Percentiles rank a stretch among this genome's conserved stretches.
These are phyloP conservation scores for Kazachstania psychrophila DNA, from an alignment of 805 yeast genomes.

Conservation along the genomic window DNA sequence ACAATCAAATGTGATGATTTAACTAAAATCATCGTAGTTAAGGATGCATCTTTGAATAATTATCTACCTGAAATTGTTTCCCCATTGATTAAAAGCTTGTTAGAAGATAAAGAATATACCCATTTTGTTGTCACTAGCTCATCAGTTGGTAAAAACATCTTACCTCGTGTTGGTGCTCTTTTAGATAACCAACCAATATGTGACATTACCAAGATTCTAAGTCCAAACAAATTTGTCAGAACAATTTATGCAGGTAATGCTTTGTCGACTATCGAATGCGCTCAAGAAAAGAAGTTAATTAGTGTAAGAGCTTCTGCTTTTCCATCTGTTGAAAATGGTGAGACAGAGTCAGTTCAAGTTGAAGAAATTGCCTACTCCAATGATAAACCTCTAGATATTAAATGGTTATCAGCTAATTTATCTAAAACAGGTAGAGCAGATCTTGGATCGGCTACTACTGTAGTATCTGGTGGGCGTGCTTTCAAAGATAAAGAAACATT, in stretches of 20 bases:
- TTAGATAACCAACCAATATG: constrained; percentile 82
- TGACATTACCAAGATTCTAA: constrained; percentile 63
- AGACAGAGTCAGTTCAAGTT: constrained; percentile 34
- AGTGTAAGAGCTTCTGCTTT: constrained; percentile 87
- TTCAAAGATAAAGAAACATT: constrained; percentile 83
- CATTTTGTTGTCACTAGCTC: constrained; percentile 77
- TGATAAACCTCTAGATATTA: neutral
- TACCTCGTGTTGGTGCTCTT: constrained; percentile 81
- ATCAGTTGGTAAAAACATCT: constrained; percentile 76
- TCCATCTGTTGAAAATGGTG: constrained; percentile 35
- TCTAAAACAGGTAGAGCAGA: constrained; percentile 80
- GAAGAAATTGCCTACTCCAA: constrained; percentile 22
- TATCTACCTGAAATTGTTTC: constrained; percentile 73
- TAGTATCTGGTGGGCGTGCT: constrained; percentile 92
- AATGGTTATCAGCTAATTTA: constrained; percentile 67
- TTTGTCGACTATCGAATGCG: constrained; percentile 65
- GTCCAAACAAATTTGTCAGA: constrained; percentile 68
- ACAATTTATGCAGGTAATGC: constrained; percentile 98
- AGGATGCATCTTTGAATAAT: constrained; percentile 50
- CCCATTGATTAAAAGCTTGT: constrained; percentile 46
- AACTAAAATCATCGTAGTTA: constrained; percentile 46
- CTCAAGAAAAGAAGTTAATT: constrained; percentile 54
- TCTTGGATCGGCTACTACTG: constrained; percentile 68
- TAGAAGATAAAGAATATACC: constrained; percentile 31
- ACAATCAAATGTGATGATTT: constrained; percentile 25